These are phyloP conservation scores for Chrysoporthe cubensis DNA, from an alignment of 2,329 filamentous ascomycete genomes.

Conservation along the genomic window DNA sequence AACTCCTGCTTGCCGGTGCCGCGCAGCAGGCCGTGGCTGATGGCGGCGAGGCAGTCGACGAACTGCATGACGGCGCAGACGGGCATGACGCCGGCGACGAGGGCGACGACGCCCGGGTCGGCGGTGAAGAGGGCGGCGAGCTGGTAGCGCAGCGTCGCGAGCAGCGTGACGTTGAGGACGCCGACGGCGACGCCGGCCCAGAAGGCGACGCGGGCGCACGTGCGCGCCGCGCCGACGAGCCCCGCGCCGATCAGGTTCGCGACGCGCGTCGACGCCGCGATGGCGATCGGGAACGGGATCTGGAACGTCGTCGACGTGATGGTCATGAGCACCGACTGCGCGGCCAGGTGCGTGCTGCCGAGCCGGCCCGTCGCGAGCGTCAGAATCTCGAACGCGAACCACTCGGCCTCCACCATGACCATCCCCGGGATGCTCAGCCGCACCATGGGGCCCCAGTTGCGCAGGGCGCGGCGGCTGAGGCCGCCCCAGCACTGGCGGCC, in stretches of 20 bases:
- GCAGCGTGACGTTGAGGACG: constrained; percentile 73
- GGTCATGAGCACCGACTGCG: constrained; percentile 83
- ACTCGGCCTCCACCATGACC: constrained; percentile 93
- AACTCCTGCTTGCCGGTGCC: constrained; percentile 88
- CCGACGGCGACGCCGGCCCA: constrained; percentile 72
- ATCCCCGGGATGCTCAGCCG: constrained; percentile 85
- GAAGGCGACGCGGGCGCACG: constrained; percentile 77
- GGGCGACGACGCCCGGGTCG: constrained; percentile 68
- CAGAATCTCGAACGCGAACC: constrained; percentile 88
- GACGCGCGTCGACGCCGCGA: constrained; percentile 85
- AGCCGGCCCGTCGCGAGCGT: constrained; percentile 83
- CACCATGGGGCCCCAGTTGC: constrained; percentile 84
- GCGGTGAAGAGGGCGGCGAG: constrained; percentile 81
- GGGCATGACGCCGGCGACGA: constrained; percentile 74
- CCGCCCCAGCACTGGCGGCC: constrained; percentile 82
- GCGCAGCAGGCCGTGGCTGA: constrained; percentile 82
- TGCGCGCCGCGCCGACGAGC: constrained; percentile 78
- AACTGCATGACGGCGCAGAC: constrained; percentile 88
- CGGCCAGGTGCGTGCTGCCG: constrained; percentile 78
- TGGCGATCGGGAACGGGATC: constrained; percentile 88
- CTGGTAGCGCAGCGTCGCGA: constrained; percentile 69
- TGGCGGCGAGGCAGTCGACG: constrained; percentile 79
- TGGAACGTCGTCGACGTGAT: constrained; percentile 83
- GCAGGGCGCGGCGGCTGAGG: constrained; percentile 69
- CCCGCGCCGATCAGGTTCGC: constrained; percentile 91